Evolutionary conservation across 2,329 filamentous ascomycete genomes (phyloP), one percentile per base, ranked within the genome.

Genomic region (Myotisia sp.): DNA sequence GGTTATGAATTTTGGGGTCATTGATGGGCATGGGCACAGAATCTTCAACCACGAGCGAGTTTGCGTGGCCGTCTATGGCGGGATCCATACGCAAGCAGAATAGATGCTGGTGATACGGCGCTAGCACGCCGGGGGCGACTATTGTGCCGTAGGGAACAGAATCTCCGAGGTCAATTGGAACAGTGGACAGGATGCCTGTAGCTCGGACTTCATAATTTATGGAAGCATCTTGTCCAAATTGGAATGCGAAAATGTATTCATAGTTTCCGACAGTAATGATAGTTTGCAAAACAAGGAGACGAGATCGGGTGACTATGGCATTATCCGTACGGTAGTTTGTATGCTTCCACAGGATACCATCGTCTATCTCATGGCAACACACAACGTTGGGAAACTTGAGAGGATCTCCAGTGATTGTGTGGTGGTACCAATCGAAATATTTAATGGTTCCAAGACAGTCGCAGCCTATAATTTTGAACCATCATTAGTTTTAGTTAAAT

Each of bases 51-150:
- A 67, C 56, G 5, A 72, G 55, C 0, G 64, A 58, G 46, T 73
- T 72, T n/a, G 58, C 53, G 23, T 60, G 56, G 0, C 71, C 71
- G 28, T 70, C 71, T 21, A 74, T 55, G 40, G 68, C 69, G 8
- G 71, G 71, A 44, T 76, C 72, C 4, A 76, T 64, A n/a, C 72
- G 68, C 0, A 76, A 62, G 24, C 67, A 72, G 57, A 85, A 82
- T 45, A 83, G 78, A 53, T 84, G 79, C 50, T 84, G 79, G 49
- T 84, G 79, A 51, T 79, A 71, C 2, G 67, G 62, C 1, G 74
- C 77, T 1, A 82, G 63, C 6, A 76, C 74, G 24, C 75, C 75
- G 0, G 73, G 72, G 42, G 75, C 71, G 8, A 79, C 71, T 8
- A 76, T 65, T 1, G 73, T 79, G 16, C 75, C 75, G 53, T 72